Conservation (phyloP, 345 rosid genomes). For the Citrus trifoliata region DNA sequence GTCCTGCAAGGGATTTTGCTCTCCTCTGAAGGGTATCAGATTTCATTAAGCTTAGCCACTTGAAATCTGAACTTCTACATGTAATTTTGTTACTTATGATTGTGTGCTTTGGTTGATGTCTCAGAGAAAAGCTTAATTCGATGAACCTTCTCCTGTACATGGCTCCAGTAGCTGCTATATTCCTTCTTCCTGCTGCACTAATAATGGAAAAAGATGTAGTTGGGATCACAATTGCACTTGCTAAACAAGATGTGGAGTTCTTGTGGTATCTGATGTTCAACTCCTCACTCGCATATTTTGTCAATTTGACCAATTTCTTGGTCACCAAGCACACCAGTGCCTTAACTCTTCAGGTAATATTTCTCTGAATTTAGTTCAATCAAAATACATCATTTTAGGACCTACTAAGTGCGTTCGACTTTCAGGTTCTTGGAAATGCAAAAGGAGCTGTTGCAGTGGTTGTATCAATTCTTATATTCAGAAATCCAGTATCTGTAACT, state of each 20-base stretch:
- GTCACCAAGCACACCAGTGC: constrained; percentile 53
- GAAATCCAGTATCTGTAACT: constrained; percentile 40
- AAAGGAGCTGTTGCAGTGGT: constrained; percentile 46
- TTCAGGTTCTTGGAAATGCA: constrained; percentile 46
- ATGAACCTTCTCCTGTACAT: constrained; percentile 55
- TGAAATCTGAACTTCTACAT: neutral
- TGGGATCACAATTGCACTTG: constrained; percentile 42
- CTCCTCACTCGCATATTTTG: constrained; percentile 42
- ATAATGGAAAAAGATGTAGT: constrained; percentile 35
- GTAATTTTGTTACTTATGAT: neutral
- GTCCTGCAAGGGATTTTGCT: constrained; percentile 51
- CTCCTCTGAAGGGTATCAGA: constrained; percentile 41
- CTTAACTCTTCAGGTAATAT: constrained; percentile 47
- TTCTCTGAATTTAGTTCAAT: neutral
- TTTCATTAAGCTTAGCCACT: neutral
- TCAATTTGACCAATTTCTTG: constrained; percentile 42
- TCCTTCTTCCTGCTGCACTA: constrained; percentile 34
- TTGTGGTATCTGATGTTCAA: constrained; percentile 37
- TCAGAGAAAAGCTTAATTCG: constrained; percentile 48
- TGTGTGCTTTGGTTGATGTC: neutral
- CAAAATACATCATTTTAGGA: neutral
- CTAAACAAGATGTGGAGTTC: constrained; percentile 36
- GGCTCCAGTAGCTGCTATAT: constrained; percentile 44
- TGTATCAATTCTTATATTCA: constrained; percentile 36
- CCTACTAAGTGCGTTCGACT: neutral